Base-by-base conservation (phyloP, 2,329 filamentous ascomycete genomes). In the Ramularia collo-cygni region DNA sequence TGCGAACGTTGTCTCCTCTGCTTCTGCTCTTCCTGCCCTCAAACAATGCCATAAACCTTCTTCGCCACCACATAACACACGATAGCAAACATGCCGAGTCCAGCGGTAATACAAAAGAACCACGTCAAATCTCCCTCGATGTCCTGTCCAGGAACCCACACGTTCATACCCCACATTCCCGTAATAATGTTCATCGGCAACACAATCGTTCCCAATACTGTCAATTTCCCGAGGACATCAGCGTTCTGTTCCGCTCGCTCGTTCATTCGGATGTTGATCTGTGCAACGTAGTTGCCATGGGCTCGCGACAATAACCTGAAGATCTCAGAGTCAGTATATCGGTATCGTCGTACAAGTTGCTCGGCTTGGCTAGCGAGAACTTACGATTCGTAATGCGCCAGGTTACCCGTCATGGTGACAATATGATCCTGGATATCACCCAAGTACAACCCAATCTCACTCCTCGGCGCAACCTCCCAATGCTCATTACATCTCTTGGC, bases 401-500 rank as follows among this genome's bases (percentile, higher is more conserved):
- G 67, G 60, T 96, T 98, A 37, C 84, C 85, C 27, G 90, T 96
- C 92, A 98, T 98, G 48, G 92, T 98, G 54, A 98, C 81, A 54
- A 98, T 96, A 62, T 98, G 92, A 68, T 98, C 92, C 64, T 98
- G 92, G 49, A 98, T 98, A 68, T 98, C 92, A 47, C 92, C 92
- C 43, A 98, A 70, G 64, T 96, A 98, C 38, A 98, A 67, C n/a
- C 92, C 92, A 60, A 98, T 96, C 61, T 98, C 92, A 24, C 85
- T 92, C 47, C 89, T 77, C 8, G 92, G 92, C 4, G 92, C 90
- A 43, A 98, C 85, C 54, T 95, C 85, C 88, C 89, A 98, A 50
- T 93, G 84, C 69, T 98, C 90, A 59, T 95, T 98, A 68, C 92
- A 98, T 10, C 92, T 77, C 68, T 98, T 98, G 4, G 92, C 92